A percentile compares a stretch with the other conserved stretches of the same genome.
Conservation (phyloP, 208 protist genomes). For the Wallacemonas sp. region DNA sequence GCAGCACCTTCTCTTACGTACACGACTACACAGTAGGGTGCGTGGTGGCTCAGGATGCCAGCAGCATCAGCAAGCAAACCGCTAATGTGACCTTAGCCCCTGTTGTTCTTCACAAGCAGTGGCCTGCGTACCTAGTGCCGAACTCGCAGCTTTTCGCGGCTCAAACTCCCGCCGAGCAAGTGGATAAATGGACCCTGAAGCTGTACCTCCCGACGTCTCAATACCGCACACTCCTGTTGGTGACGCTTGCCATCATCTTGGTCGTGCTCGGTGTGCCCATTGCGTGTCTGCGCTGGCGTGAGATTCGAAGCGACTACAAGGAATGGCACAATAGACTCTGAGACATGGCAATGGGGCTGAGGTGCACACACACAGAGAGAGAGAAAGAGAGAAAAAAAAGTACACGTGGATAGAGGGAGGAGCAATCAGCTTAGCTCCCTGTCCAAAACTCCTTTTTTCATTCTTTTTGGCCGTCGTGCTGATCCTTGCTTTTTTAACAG, state of each 20-base stretch:
- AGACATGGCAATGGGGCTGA: too few relatives aligned
- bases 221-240: conserved; percentile 44
- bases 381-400: conserved; percentile 15
- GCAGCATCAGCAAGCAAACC: neutral
- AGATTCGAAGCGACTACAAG: conserved; percentile 49
- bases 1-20: conserved; percentile 71
- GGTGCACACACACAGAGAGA: too few relatives aligned
- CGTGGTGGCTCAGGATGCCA: conserved; percentile 6
- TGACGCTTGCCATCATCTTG: conserved; percentile 35
- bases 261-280: conserved; percentile 53
- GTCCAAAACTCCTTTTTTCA: conserved; percentile 18
- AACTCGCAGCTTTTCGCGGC: conserved; percentile 64
- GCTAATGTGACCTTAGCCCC: neutral
- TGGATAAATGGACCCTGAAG: conserved; percentile 45
- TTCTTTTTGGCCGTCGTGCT: conserved; percentile 2
- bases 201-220: conserved; percentile 58
- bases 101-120: conserved; percentile 19
- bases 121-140: conserved; percentile 61
- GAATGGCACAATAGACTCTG: conserved; percentile 43
- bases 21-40: conserved; percentile 55
- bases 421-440: too few relatives aligned
- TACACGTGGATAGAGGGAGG: conserved; percentile 2
- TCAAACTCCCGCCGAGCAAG: conserved; percentile 29
- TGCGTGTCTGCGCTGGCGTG: conserved; percentile 45
- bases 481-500: too few relatives aligned